Evolutionary conservation across 2,329 filamentous ascomycete genomes (phyloP).

Genomic region (Penicillium sp.): DNA sequence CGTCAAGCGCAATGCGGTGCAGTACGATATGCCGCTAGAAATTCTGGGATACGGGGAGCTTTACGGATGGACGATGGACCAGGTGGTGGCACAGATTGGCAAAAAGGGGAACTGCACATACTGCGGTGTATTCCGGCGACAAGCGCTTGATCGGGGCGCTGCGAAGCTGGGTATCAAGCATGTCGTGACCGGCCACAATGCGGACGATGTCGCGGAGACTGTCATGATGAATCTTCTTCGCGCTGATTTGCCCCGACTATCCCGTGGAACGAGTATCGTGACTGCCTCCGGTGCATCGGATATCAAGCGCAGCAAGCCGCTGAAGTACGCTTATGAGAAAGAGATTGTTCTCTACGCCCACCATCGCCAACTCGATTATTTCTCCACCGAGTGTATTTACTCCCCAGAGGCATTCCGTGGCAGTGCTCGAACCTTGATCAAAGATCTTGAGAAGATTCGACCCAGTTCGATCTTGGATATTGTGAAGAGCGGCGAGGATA

Average conservation of each 20-base stretch:
- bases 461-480: constrained; percentile 95
- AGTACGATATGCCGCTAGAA: constrained; percentile 88
- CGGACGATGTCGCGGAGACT: constrained; percentile 95
- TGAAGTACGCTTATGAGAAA: constrained; percentile 99
- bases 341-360: constrained; percentile 98
- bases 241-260: constrained; percentile 83
- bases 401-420: constrained; percentile 95
- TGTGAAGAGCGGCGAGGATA: constrained; percentile 91
- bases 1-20: constrained; percentile 86
- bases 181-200: constrained; percentile 96
- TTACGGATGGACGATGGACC: constrained; percentile 99
- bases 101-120: constrained; percentile 99
- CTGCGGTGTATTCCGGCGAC: constrained; percentile 91
- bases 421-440: constrained; percentile 87
- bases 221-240: constrained; percentile 95
- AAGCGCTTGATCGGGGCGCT: constrained; percentile 90
- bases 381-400: constrained; percentile 98
- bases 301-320: constrained; percentile 91
- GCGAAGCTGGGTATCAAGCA: constrained; percentile 85
- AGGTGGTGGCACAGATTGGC: constrained; percentile 92
- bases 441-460: constrained; percentile 88
- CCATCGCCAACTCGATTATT: constrained; percentile 96
- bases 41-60: constrained; percentile 92
- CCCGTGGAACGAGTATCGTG: constrained; percentile 86
- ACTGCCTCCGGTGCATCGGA: constrained; percentile 77